Conservation (phyloP, 2,329 filamentous ascomycete genomes). For the Calonectria leucothoes region DNA sequence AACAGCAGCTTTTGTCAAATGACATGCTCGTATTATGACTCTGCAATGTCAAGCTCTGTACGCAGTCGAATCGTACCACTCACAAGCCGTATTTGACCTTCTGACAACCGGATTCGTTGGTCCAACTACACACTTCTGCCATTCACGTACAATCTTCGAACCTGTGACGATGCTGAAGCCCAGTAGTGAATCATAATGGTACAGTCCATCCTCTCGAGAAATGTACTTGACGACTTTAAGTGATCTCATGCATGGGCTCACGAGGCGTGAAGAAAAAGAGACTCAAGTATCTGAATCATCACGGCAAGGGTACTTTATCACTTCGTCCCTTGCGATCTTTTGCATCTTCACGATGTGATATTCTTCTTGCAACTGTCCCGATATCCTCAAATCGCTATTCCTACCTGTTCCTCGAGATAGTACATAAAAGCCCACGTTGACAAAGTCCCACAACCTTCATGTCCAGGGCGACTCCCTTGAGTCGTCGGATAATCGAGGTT, state of each 20-base stretch:
- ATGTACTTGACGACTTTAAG: not conserved
- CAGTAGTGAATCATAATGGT: not conserved
- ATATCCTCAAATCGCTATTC: not conserved
- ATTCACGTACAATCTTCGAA: not conserved
- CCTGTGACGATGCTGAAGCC: not conserved
- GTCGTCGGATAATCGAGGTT: constrained; percentile 42
- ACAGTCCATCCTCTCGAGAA: too few relatives aligned
- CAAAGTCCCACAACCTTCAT: constrained; percentile 31
- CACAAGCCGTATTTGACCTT: not conserved
- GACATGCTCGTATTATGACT: not conserved
- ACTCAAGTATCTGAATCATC: not conserved
- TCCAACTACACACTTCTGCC: not conserved
- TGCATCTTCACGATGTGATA: not conserved
- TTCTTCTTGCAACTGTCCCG: not conserved
- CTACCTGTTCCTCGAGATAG: not conserved
- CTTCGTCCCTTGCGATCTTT: not conserved
- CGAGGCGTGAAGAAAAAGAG: not conserved
- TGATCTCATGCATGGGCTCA: not conserved
- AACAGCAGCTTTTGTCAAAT: not conserved
- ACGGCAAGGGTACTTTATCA: not conserved
- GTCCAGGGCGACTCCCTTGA: constrained; percentile 30
- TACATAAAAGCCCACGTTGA: not conserved
- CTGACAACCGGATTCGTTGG: not conserved
- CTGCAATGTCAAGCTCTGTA: not conserved
- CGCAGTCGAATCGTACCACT: not conserved